phyloP scores from a whole-genome alignment of 2,329 filamentous ascomycete genomes.

The Cryphonectria radicalis region DNA sequence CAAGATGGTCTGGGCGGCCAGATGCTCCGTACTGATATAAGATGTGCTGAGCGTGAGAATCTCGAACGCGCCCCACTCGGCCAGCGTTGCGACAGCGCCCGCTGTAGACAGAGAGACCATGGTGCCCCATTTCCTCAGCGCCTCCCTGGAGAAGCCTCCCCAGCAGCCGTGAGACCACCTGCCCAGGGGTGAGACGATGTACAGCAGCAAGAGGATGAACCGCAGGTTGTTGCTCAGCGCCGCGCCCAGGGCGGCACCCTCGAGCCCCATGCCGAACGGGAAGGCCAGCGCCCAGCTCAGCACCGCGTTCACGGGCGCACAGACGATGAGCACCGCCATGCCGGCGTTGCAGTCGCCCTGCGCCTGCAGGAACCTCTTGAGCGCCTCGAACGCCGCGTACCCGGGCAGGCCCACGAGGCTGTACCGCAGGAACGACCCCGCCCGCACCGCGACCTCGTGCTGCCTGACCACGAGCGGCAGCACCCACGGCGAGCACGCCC shows the following conservation, averaged over 20 bases:
- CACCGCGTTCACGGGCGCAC: constrained; percentile 51
- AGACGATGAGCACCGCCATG: constrained; percentile 50
- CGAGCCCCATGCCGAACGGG: constrained; percentile 48
- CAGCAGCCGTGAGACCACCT: constrained; percentile 48
- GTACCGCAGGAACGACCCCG: constrained; percentile 53
- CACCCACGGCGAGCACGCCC: constrained; percentile 53
- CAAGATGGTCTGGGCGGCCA: constrained; percentile 48
- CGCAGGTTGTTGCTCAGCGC: constrained; percentile 54
- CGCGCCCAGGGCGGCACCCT: constrained; percentile 54
- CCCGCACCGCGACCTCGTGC: constrained; percentile 50
- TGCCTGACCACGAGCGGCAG: constrained; percentile 52
- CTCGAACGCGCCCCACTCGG: constrained; percentile 49
- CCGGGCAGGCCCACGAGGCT: constrained; percentile 55
- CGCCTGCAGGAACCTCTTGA: constrained; percentile 59
- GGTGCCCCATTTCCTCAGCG: constrained; percentile 40
- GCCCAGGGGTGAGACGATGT: constrained; percentile 47
- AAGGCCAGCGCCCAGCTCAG: constrained; percentile 55
- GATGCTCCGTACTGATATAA: constrained; percentile 47
- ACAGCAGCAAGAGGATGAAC: constrained; percentile 51
- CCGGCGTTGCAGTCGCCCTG: constrained; percentile 58
- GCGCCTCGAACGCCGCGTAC: constrained; percentile 57
- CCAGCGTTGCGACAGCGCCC: constrained; percentile 45
- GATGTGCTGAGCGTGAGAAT: constrained; percentile 50
- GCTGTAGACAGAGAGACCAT: constrained; percentile 46
- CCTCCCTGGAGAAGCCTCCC: constrained; percentile 46